Base-by-base conservation (phyloP, 371 early-diverging fungal species). In the Vittaforma corneae region DNA sequence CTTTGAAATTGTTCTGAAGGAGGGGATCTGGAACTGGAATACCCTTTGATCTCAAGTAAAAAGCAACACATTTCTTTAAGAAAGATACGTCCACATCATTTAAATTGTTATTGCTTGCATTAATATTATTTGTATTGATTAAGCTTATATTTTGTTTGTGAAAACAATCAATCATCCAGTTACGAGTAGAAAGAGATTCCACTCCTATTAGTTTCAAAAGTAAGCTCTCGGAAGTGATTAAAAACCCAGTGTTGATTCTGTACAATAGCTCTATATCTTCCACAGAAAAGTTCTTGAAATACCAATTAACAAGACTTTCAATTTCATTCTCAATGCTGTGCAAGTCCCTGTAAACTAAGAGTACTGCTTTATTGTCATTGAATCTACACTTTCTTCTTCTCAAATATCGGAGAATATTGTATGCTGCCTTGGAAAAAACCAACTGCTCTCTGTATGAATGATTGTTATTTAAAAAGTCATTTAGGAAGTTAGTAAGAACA, bases 341-440 rank as follows among this genome's bases (percentile, higher is more conserved):
- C 28, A 50, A 32, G 24, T 50, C 50, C 50, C 50, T 50, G 18
- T 50, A 50, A 50, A 50, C 50, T 9, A 50, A 14, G 2, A 61
- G 6, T 18, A 61, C 35, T 14, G 51, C 4, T 26, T 45, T 52
- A 5, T 5, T 18, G 30, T 61, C 51, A 3, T 61, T 45, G 26
- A 18, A 61, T 33, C 51, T 47, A 4, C 4, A 24, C 18, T 61
- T 45, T 22, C 51, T 61, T 3, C 18, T 6, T 52, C n/a, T 37
- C 4, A 61, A 52, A 53, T 60, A 61, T 24, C 18, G 20, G 5
- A 61, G 11, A 16, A 61, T 14, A 11, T 24, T 16, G 30, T 32
- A 61, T 5, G 55, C 24, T 9, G 11, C 5, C 11, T 33, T 55
- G 20, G 55, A 55, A 9, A 11, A 9, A 44, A 34, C 6, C 6